Evolutionary conservation across 352 stramenopile species (phyloP), one percentile per base, ranked within the genome.

Genomic region (Phytophthora litchii): DNA sequence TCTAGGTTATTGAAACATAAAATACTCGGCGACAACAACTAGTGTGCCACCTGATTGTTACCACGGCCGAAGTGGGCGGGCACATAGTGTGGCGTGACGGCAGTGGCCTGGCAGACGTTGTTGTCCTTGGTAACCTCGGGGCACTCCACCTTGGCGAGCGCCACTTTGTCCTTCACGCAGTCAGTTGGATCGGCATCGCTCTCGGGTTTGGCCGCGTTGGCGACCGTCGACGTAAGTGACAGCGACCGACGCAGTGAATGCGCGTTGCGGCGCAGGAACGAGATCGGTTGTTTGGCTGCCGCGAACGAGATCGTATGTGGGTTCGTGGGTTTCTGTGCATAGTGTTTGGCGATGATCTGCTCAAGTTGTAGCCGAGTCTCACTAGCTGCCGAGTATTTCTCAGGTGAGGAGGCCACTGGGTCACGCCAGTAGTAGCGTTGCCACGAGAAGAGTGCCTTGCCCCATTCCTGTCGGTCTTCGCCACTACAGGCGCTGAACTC

Each of bases 361-460:
- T 92, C 76, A 2, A 92, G 69, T 44, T 79, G 72, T 43, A 50
- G 32, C 13, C 72, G 73, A 13, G 70, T 62, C 23, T 71, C 74
- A 23, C 36, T 40, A 44, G 36, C 16, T 19, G 17, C 21, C 23
- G 41, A 23, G 47, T 54, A 19, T 11, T 64, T 65, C 44, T 66
- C 36, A 36, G 44, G 27, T 21, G 54, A 53, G 3, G 53, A 36
- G 38, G 38, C 27, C 36, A 56, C 44, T 14, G 84, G 84, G 36
- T 93, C 84, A 46, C 84, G 82, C 84, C 84, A 95, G 67, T 92
- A 95, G 63, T 89, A 92, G 38, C 86, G 83, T 57, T 95, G 86
- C 86, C 86, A 95, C 7, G 83, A 92, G 56, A 92, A 90, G n/a
- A 95, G 78, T 50, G 83, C 83, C 48, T 88, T 88, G 56, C 80